Percentiles rank a stretch among this genome's conserved stretches.
These are phyloP conservation scores for Fagopyrum homotropicum DNA, from an alignment of 148 eudicot genomes.

Conservation along the genomic window DNA sequence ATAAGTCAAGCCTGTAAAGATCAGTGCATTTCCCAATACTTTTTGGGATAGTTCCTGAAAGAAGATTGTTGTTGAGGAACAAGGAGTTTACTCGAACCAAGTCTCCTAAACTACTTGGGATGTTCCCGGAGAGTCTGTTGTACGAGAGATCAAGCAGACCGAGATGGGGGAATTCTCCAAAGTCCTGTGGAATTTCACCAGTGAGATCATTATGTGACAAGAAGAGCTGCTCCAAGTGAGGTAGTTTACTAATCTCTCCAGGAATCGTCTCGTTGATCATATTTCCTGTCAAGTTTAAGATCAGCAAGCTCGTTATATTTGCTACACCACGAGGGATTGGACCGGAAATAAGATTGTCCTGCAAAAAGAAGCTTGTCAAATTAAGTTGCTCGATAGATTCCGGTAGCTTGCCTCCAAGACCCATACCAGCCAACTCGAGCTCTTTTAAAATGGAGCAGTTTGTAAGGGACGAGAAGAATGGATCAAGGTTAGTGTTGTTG, in stretches of 20 bases:
- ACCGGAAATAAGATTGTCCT: background rate
- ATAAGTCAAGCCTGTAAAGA: slow-evolving; percentile 1
- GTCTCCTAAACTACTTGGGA: background rate
- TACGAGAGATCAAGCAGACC: slow-evolving; percentile 3
- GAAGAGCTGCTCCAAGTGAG: background rate
- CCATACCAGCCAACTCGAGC: slow-evolving; percentile 4
- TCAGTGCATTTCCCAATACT: background rate
- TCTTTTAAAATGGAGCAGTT: background rate
- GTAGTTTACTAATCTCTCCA: background rate
- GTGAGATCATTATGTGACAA: slow-evolving; percentile 1
- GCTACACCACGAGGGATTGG: background rate
- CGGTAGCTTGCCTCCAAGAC: background rate
- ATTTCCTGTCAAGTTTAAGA: slow-evolving; percentile 1
- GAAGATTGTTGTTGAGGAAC: background rate
- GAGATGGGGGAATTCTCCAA: background rate
- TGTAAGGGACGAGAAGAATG: background rate
- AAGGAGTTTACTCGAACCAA: background rate
- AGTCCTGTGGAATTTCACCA: background rate
- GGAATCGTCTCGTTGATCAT: background rate
- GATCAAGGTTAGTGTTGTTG: slow-evolving; percentile 1
- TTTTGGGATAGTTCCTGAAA: background rate
- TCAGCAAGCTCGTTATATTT: background rate
- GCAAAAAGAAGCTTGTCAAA: background rate
- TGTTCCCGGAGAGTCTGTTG: background rate
- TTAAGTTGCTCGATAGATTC: background rate